A percentile compares a stretch with the other conserved stretches of the same genome.
These are phyloP conservation scores for Ascochyta koolunga DNA, from an alignment of 2,329 filamentous ascomycete species.

Conservation along the genomic window DNA sequence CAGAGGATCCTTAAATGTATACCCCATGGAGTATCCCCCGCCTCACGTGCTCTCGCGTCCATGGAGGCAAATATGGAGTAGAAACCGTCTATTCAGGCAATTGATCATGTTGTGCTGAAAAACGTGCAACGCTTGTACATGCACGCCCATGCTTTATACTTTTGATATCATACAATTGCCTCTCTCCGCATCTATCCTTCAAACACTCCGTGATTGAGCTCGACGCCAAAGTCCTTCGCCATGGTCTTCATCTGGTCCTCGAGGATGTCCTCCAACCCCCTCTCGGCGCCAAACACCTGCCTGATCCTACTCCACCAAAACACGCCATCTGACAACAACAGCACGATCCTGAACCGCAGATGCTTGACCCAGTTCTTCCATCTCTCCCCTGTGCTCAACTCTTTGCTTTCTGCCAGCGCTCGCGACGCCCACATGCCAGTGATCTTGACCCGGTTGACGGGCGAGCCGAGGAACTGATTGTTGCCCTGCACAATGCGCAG, in stretches of 20 bases:
- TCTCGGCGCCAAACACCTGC: conserved; percentile 76
- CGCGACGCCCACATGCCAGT: conserved; percentile 89
- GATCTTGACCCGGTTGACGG: conserved; percentile 91
- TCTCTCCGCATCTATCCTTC: conserved; percentile 66
- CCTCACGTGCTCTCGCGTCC: neutral
- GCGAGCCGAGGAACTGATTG: conserved; percentile 87
- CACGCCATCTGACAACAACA: conserved; percentile 77
- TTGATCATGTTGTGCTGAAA: neutral
- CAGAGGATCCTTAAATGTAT: neutral
- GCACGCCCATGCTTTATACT: neutral
- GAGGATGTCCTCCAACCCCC: conserved; percentile 93
- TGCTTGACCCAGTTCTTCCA: conserved; percentile 76
- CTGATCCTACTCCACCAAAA: conserved; percentile 82
- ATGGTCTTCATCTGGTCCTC: conserved; percentile 86
- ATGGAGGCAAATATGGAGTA: neutral
- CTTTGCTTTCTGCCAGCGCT: conserved; percentile 76
- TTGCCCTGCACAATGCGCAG: conserved; percentile 92
- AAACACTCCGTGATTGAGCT: conserved; percentile 87
- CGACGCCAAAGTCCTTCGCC: conserved; percentile 89
- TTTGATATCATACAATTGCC: neutral
- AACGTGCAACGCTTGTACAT: neutral
- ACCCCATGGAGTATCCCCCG: neutral
- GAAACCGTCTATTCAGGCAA: neutral
- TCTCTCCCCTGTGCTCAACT: conserved; percentile 67
- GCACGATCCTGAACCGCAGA: conserved; percentile 77